Evolutionary conservation across 495 filamentous ascomycete species (phyloP).

Genomic region (Aspergillus carlsbadensis): DNA sequence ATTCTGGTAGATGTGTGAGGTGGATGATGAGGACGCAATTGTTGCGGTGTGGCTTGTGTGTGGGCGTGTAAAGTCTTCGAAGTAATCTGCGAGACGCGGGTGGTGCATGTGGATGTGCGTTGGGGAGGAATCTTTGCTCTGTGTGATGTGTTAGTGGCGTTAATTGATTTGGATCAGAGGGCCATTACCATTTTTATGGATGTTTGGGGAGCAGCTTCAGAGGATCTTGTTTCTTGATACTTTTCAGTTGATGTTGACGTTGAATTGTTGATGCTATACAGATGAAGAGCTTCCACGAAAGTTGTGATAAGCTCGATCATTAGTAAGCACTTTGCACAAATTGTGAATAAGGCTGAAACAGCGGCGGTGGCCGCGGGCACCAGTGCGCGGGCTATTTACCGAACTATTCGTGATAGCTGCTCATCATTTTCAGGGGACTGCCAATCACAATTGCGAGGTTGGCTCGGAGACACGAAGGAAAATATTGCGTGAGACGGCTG

Average conservation of each 20-base stretch:
- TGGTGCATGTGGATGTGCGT: conserved; percentile 86
- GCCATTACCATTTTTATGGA: conserved; percentile 24
- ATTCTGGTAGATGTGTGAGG: conserved; percentile 19
- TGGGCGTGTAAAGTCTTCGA: conserved; percentile 73
- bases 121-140: conserved; percentile 88
- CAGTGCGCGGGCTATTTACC: not conserved
- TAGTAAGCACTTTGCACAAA: not conserved
- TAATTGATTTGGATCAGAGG: not conserved
- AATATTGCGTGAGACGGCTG: not conserved
- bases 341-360: not conserved
- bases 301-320: not conserved
- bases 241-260: not conserved
- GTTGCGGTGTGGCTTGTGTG: conserved; percentile 31
- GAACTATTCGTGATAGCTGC: not conserved
- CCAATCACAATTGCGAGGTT: not conserved
- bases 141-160: conserved; percentile 17
- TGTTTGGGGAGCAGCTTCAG: no score
- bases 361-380: no score
- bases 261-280: conserved; percentile 1
- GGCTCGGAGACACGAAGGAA: conserved; percentile 2
- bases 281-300: not conserved
- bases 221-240: no score
- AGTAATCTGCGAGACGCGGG: conserved; percentile 80
- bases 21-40: conserved; percentile 19
- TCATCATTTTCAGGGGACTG: not conserved